A percentile compares a stretch with the other conserved stretches of the same genome.
These are phyloP conservation scores for Diaporthe australafricana DNA, from an alignment of 2,329 filamentous ascomycete species.

Conservation along the genomic window DNA sequence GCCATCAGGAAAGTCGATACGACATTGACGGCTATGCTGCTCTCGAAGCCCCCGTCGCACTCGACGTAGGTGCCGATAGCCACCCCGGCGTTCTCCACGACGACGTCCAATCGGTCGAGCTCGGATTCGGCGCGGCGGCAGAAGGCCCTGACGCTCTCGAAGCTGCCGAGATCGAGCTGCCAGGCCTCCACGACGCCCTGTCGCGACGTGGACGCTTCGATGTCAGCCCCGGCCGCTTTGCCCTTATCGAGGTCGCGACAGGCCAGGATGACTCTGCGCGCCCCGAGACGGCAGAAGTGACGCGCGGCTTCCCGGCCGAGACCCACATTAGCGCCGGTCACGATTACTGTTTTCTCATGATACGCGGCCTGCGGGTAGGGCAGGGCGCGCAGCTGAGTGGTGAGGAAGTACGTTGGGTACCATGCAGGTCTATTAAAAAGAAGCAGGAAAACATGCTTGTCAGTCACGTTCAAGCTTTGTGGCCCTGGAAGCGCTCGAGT, in stretches of 20 bases:
- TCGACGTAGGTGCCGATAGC: slow-evolving; percentile 35
- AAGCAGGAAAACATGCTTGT: not conserved
- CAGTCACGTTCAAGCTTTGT: not conserved
- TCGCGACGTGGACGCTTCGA: slow-evolving; percentile 45
- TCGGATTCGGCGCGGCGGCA: slow-evolving; percentile 40
- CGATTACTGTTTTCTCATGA: slow-evolving; percentile 47
- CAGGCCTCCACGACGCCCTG: slow-evolving; percentile 57
- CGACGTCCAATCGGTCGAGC: slow-evolving; percentile 55
- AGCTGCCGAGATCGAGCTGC: slow-evolving; percentile 60
- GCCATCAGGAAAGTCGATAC: slow-evolving; percentile 58
- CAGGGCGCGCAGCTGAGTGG: slow-evolving; percentile 29
- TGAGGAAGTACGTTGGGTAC: slow-evolving; percentile 28
- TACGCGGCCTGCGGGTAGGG: slow-evolving; percentile 34
- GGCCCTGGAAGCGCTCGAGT: not conserved
- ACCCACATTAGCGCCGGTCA: slow-evolving; percentile 56
- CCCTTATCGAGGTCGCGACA: slow-evolving; percentile 51
- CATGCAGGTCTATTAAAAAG: slow-evolving; percentile 19
- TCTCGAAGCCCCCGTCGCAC: slow-evolving; percentile 54
- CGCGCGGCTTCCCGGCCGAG: slow-evolving; percentile 53
- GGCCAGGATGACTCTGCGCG: slow-evolving; percentile 52
- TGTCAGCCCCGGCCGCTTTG: slow-evolving; percentile 51
- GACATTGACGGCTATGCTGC: slow-evolving; percentile 58
- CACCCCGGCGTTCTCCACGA: slow-evolving; percentile 57
- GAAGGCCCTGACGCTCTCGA: slow-evolving; percentile 59
- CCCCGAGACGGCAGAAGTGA: slow-evolving; percentile 51